Base-by-base conservation (phyloP, 148 eudicot species). In the Vaccinium darrowii region DNA sequence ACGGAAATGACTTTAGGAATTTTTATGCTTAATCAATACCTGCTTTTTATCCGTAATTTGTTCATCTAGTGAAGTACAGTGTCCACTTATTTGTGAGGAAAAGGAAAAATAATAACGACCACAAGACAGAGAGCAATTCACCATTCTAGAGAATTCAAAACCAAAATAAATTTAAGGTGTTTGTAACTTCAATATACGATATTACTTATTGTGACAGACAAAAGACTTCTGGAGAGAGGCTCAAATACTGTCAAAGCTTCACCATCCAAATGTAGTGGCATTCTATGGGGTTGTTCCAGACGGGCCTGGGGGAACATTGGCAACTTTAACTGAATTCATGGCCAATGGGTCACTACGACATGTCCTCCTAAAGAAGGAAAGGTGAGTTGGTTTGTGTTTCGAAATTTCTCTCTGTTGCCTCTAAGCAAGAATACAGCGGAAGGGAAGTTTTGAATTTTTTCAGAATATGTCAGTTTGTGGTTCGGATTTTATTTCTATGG, bases 201-300 rank as follows among this genome's bases (percentile, higher is more conserved):
- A n/a, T 62, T 33, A 72, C 49, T 88, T 83, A 47, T n/a, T 83
- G 8, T 69, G 49, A 54, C 91, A 97, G 99, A 92, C 90, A 71
- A 89, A 92, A 89, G 99, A 97, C 84, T 97, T 97, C 83, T 97
- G 98, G 99, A 95, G 98, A 87, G 99, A 97, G 87, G 98, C 99
- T 23, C 94, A 95, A 71, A 95, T 97, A 69, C 93, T 97, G 69
- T 95, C 98, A 30, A 93, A 91, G 90, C 98, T 97, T 85, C 99
- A 97, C 85, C 99, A 97, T 88, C 99, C 99, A 62, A 97, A 97
- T 91, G 94, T 97, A 53, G 95, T 97, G 74, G 98, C 99, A 86
- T 94, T 97, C 81, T 97, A 97, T 83, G 99, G 99, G 76, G 98
- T 97, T 69, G 99, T 95, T 80, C 99, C 98, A 62, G 98, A 97